Evolutionary conservation across 2,329 filamentous ascomycete genomes (phyloP).

Genomic region (Ceratocystis papillata): DNA sequence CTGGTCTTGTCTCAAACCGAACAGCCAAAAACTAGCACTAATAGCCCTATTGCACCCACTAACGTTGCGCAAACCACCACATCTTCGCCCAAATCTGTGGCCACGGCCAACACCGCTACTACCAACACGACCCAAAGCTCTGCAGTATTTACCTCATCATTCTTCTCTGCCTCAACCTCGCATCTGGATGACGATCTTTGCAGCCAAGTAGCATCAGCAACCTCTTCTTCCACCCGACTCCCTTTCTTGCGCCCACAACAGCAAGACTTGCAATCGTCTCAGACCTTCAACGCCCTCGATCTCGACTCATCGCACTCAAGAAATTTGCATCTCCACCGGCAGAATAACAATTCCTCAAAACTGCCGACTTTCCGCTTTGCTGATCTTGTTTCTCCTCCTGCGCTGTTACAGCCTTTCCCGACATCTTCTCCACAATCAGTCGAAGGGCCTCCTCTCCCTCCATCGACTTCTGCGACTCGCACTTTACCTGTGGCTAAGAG

Average conservation of each 20-base stretch:
- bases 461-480: slow-evolving; percentile 35
- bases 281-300: slow-evolving; percentile 22
- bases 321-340: slow-evolving; percentile 39
- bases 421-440: slow-evolving; percentile 31
- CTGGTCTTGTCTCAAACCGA: slow-evolving; percentile 15
- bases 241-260: slow-evolving; percentile 16
- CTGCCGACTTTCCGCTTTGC: slow-evolving; percentile 45
- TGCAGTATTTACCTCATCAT: slow-evolving; percentile 22
- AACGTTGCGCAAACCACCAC: slow-evolving; percentile 12
- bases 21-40: background rate
- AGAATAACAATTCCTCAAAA: slow-evolving; percentile 46
- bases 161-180: slow-evolving; percentile 23
- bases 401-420: slow-evolving; percentile 26
- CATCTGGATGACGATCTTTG: slow-evolving; percentile 22
- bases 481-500: slow-evolving; percentile 27
- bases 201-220: slow-evolving; percentile 19
- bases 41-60: background rate
- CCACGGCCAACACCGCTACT: slow-evolving; percentile 17
- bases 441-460: slow-evolving; percentile 28
- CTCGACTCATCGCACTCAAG: slow-evolving; percentile 20
- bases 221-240: slow-evolving; percentile 20
- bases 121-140: slow-evolving; percentile 19
- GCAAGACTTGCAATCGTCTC: slow-evolving; percentile 20
- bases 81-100: slow-evolving; percentile 21
- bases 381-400: slow-evolving; percentile 33